Conservation (phyloP, 148 eudicot species). For the Rhododendron simsii region DNA sequence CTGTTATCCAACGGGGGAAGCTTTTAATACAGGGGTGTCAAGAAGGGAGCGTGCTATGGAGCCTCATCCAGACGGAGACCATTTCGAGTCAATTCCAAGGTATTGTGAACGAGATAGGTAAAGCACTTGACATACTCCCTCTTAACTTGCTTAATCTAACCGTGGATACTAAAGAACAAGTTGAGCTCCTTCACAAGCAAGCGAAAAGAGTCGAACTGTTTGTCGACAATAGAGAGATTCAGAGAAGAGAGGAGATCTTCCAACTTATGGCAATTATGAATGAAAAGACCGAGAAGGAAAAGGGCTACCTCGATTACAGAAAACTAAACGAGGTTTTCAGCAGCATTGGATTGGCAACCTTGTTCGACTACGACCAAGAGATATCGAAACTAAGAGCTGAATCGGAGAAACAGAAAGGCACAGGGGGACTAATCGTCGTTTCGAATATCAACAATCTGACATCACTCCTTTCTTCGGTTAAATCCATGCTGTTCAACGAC, state of each 20-base stretch:
- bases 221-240: slow-evolving; percentile 36
- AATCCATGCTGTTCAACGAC: slow-evolving; percentile 27
- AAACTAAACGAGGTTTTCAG: slow-evolving; percentile 23
- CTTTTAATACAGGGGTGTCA: slow-evolving; percentile 25
- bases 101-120: slow-evolving; percentile 41
- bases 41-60: slow-evolving; percentile 49
- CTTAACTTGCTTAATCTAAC: slow-evolving; percentile 40
- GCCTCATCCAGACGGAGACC: slow-evolving; percentile 39
- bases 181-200: slow-evolving; percentile 61
- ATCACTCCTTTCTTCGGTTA: slow-evolving; percentile 38
- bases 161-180: slow-evolving; percentile 51
- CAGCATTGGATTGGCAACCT: slow-evolving; percentile 32
- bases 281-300: slow-evolving; percentile 24
- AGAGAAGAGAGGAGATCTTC: slow-evolving; percentile 32
- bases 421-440: slow-evolving; percentile 57
- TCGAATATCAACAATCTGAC: slow-evolving; percentile 47
- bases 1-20: slow-evolving; percentile 29
- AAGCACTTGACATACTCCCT: slow-evolving; percentile 62
- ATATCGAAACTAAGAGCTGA: slow-evolving; percentile 44
- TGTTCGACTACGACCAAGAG: slow-evolving; percentile 34
- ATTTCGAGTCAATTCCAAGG: slow-evolving; percentile 43
- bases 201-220: slow-evolving; percentile 39
- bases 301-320: slow-evolving; percentile 19
- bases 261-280: slow-evolving; percentile 17
- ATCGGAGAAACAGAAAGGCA: slow-evolving; percentile 54